phyloP scores from a whole-genome alignment of 768 basidiomycete species.

The Trametes villosa region DNA sequence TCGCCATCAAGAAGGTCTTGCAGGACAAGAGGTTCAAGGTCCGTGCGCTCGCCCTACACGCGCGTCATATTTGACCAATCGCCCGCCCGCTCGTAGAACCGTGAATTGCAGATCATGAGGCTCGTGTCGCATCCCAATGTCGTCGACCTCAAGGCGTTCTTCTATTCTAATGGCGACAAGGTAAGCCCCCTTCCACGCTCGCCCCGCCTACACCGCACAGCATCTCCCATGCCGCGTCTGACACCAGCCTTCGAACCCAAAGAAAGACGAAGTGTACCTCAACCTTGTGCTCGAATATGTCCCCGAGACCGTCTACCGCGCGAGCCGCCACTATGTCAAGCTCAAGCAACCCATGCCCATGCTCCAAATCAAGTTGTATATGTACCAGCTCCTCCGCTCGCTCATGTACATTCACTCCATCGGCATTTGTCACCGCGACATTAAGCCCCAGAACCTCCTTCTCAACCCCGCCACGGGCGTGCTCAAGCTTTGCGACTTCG shows the following conservation, averaged over 20 bases:
- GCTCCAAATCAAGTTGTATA: conserved; percentile 99
- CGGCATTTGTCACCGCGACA: conserved; percentile 99
- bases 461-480: conserved; percentile 97
- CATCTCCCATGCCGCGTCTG: conserved; percentile 14
- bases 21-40: conserved; percentile 99
- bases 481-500: conserved; percentile 98
- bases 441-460: conserved; percentile 99
- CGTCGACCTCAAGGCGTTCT: conserved; percentile 96
- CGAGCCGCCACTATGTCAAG: conserved; percentile 98
- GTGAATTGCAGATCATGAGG: conserved; percentile 99
- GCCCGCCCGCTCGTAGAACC: conserved; percentile 68
- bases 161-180: conserved; percentile 99
- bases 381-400: conserved; percentile 98
- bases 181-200: conserved; percentile 47
- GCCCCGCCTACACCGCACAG: conserved; percentile 2
- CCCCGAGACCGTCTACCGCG: conserved; percentile 98
- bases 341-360: conserved; percentile 99
- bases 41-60: conserved; percentile 31
- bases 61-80: conserved; percentile 1
- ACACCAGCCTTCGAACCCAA: conserved; percentile 25
- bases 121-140: conserved; percentile 97
- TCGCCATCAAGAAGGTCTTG: conserved; percentile 99
- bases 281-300: conserved; percentile 99
- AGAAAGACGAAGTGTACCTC: conserved; percentile 99
- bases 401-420: conserved; percentile 99